Base-by-base conservation (phyloP, 2,329 filamentous ascomycete genomes). In the Paecilomyces sp. region DNA sequence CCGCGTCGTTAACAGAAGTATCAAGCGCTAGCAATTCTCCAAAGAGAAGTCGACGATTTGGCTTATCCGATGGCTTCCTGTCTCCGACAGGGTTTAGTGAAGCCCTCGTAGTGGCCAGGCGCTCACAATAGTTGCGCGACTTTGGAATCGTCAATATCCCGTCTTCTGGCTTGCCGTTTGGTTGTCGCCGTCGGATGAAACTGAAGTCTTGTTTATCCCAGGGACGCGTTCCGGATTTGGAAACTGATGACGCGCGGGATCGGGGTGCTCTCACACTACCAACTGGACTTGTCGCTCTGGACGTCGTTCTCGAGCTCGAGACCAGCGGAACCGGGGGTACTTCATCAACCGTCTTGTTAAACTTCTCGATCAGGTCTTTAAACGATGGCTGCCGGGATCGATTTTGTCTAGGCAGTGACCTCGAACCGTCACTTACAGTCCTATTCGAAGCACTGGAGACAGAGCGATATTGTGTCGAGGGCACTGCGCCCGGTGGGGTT, bases 291-390 rank as follows among this genome's bases (percentile, higher is more conserved):
- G 66, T 66, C 36, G 75, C 70, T 59, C 71, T 70, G 50, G 74
- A 74, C n/a, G 68, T 63, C n/a, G 69, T 64, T 30, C 68, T 66
- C 2, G 75, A 66, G 22, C 66, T 62, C 34, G 72, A 69, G 30
- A 69, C 64, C 25, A 68, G 68, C 8, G 78, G 79, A 13, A 78
- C 60, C 3, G 78, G 79, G 25, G 73, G 76, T 55, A 76, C 66
- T 61, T 77, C 74, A 62, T 80, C 78, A 34, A 68, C 78, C 65
- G 81, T 85, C 69, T 87, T 85, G 73, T 93, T 89, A 76, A 93
- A 94, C 58, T 84, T 87, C 74, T 88, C 90, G 68, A 90, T 87
- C 63, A 94, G 80, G 70, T 94, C 90, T 75, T 88, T 91, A 66
- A 94, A 89, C 61, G 88, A 92, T n/a, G 86, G 81, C 65, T 88